These are phyloP conservation scores for Aspergillus asperescens DNA, from an alignment of 495 filamentous ascomycete genomes.

Conservation along the genomic window DNA sequence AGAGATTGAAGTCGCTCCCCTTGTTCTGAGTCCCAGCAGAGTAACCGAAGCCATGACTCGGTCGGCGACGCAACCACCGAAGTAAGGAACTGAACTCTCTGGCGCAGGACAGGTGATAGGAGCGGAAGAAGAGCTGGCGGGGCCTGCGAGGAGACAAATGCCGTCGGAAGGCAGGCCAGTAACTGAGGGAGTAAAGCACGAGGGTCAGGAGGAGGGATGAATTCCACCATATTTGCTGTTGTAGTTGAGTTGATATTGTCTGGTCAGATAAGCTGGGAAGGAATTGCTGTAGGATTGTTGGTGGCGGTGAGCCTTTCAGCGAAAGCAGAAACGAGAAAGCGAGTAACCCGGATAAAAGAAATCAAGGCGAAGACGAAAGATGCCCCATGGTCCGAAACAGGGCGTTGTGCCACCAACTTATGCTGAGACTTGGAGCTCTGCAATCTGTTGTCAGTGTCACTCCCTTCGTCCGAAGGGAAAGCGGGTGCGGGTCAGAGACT, in stretches of 20 bases:
- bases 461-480: conserved; percentile 31
- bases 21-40: conserved; percentile 73
- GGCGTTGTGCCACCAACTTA: conserved; percentile 5
- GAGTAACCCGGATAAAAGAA: not conserved
- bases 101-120: conserved; percentile 85
- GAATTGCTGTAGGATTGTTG: not conserved
- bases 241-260: not conserved
- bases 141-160: conserved; percentile 71
- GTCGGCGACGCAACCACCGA: conserved; percentile 46
- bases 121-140: conserved; percentile 72
- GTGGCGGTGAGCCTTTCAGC: not conserved
- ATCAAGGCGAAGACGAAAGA: not conserved
- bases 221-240: conserved; percentile 40
- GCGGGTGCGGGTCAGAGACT: conserved; percentile 20
- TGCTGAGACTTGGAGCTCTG: not conserved
- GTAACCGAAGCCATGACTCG: conserved; percentile 82
- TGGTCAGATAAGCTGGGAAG: not conserved
- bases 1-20: conserved; percentile 61
- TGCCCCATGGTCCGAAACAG: not conserved
- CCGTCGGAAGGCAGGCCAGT: conserved; percentile 79
- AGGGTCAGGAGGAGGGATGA: conserved; percentile 60
- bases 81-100: conserved; percentile 75
- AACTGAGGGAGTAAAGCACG: conserved; percentile 65
- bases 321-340: not conserved
- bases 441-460: conserved; percentile 5